Conservation (phyloP, 176 grass and related monocot genomes). For the Melocanna baccifera region DNA sequence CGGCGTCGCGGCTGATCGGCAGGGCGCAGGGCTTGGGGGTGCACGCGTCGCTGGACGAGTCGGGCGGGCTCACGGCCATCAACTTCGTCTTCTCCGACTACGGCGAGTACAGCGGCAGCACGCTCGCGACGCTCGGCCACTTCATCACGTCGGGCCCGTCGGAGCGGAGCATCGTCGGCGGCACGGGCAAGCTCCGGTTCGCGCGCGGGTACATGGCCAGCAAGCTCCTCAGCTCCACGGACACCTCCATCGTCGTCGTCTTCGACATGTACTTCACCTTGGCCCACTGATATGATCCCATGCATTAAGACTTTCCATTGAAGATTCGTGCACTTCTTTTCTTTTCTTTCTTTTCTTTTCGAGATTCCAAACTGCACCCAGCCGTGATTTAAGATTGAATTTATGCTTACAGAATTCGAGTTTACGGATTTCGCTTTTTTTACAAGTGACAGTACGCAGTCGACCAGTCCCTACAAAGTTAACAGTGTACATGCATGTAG, state of each 20-base stretch:
- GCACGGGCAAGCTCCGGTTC: constrained; percentile 61
- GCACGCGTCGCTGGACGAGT: constrained; percentile 13
- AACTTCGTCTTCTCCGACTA: constrained; percentile 49
- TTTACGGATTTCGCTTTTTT: too few relatives aligned
- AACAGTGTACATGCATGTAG: too few relatives aligned
- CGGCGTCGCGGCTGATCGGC: too few relatives aligned
- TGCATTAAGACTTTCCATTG: not conserved
- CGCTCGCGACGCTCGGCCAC: constrained; percentile 40
- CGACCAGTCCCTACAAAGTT: too few relatives aligned
- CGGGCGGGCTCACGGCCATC: too few relatives aligned
- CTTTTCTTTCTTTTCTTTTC: too few relatives aligned
- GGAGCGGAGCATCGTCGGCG: constrained; percentile 56
- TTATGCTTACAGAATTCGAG: too few relatives aligned
- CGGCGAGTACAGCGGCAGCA: constrained; percentile 48
- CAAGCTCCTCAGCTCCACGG: constrained; percentile 36
- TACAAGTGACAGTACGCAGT: too few relatives aligned
- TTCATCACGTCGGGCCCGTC: constrained; percentile 12
- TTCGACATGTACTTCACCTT: constrained; percentile 52
- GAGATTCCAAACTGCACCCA: too few relatives aligned
- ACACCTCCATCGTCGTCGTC: constrained; percentile 48
- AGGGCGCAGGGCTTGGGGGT: not conserved
- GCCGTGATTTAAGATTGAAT: too few relatives aligned
- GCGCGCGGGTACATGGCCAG: constrained; percentile 58
- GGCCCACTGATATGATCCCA: not conserved
- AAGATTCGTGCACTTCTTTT: too few relatives aligned